Conservation (phyloP, 495 filamentous ascomycete species). For the Trichoderma gamsii region DNA sequence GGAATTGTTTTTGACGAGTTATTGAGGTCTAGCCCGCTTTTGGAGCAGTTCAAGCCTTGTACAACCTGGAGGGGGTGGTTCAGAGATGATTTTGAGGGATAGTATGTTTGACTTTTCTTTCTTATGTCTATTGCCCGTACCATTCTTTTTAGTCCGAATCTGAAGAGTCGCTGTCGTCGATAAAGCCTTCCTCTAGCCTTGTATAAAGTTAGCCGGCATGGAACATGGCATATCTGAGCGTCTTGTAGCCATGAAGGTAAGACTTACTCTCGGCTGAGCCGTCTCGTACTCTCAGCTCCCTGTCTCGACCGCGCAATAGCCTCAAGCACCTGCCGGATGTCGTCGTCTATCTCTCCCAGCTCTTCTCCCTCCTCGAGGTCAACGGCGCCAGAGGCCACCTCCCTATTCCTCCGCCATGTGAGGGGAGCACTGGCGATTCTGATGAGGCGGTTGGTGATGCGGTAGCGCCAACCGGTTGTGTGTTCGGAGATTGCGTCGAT, state of each 20-base stretch:
- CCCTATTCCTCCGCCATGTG: background rate
- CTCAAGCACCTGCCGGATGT: slow-evolving; percentile 58
- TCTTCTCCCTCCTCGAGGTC: slow-evolving; percentile 55
- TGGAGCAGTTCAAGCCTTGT: background rate
- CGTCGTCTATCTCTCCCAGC: slow-evolving; percentile 58
- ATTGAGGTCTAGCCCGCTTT: background rate
- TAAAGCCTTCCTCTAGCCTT: slow-evolving; percentile 36
- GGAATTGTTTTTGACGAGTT: background rate
- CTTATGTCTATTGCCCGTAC: background rate
- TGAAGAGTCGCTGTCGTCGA: slow-evolving; percentile 20
- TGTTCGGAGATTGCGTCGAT: slow-evolving; percentile 56
- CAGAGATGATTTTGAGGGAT: background rate
- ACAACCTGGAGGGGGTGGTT: background rate
- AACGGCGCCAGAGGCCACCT: slow-evolving; percentile 26
- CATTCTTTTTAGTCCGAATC: background rate
- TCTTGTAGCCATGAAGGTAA: background rate
- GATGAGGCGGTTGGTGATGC: slow-evolving; percentile 51
- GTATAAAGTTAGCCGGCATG: background rate
- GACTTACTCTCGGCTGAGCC: slow-evolving; percentile 67
- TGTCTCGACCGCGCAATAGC: slow-evolving; percentile 51
- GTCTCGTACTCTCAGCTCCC: slow-evolving; percentile 41
- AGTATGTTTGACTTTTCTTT: background rate
- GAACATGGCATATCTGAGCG: background rate
- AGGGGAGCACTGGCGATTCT: slow-evolving; percentile 48
- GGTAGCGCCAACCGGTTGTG: slow-evolving; percentile 56